Percentiles rank a stretch among this genome's conserved stretches.
Evolutionary conservation across 345 rosid genomes (phyloP).

Genomic region (Eucalyptus marginata): DNA sequence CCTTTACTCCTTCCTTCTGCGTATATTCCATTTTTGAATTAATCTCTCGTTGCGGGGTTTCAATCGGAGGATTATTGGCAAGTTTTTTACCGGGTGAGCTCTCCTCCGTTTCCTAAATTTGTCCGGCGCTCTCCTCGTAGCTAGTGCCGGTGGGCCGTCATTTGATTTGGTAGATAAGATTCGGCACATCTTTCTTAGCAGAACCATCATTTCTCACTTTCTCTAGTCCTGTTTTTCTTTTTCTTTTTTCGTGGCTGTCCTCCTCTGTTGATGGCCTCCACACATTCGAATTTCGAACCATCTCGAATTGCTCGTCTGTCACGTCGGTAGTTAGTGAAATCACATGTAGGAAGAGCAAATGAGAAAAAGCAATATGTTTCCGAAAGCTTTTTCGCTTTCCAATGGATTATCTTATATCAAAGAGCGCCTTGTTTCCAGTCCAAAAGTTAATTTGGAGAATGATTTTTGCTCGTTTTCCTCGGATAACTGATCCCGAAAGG

Average conservation of each 20-base stretch:
- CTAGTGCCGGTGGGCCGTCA: background rate
- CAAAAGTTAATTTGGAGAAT: background rate
- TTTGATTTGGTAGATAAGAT: too few species aligned
- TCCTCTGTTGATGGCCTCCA: background rate
- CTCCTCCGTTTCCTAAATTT: background rate
- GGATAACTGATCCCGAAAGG: background rate
- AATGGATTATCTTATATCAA: background rate
- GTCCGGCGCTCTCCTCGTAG: background rate
- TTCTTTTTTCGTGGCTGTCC: background rate
- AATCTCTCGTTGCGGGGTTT: background rate
- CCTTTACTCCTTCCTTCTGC: background rate
- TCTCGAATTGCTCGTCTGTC: background rate
- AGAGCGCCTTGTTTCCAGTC: background rate
- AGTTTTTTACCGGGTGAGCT: background rate
- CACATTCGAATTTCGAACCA: background rate
- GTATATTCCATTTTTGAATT: background rate
- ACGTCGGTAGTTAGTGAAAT: rapidly evolving
- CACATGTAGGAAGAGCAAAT: background rate
- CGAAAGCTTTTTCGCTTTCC: background rate
- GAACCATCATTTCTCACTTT: too few species aligned
- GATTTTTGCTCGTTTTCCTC: background rate
- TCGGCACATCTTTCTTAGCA: too few species aligned
- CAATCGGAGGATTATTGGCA: background rate
- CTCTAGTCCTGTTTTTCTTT: background rate
- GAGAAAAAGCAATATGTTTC: rapidly evolving